Evolutionary conservation across 108 stramenopile species (phyloP).

Genomic region (Chaetoceros muelleri): DNA sequence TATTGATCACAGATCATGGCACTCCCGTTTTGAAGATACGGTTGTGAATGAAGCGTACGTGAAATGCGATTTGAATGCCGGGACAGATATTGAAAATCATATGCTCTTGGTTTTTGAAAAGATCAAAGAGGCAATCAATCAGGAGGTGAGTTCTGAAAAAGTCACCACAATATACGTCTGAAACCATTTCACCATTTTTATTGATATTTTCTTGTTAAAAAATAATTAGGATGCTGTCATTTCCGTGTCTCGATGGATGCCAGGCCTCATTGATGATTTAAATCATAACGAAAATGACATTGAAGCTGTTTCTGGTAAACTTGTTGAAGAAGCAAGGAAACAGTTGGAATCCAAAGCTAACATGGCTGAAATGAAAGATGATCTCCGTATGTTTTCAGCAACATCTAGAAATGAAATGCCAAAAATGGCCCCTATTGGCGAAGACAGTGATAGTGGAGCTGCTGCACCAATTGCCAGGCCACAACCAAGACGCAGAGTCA

Average conservation of each 20-base stretch:
- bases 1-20: slow-evolving; percentile 74
- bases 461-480: background rate
- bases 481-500: background rate
- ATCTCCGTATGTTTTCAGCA: background rate
- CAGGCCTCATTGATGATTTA: background rate
- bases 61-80: slow-evolving; percentile 24
- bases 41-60: slow-evolving; percentile 68
- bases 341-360: background rate
- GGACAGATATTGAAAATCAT: background rate
- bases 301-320: background rate
- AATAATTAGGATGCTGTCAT: background rate
- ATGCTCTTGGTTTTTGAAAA: background rate
- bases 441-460: background rate
- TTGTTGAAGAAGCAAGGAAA: background rate
- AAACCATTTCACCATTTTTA: too few species aligned
- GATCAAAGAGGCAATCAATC: background rate
- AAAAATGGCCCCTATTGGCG: background rate
- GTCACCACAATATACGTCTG: too few species aligned
- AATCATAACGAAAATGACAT: background rate
- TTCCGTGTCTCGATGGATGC: background rate
- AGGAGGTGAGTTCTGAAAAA: background rate
- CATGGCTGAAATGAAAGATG: background rate
- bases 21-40: slow-evolving; percentile 57
- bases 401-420: background rate
- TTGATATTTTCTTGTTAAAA: too few species aligned